Evolutionary conservation across 371 early-diverging fungal genomes (phyloP), one percentile per base, ranked within the genome.

Genomic region (Actinomucor elegans): DNA sequence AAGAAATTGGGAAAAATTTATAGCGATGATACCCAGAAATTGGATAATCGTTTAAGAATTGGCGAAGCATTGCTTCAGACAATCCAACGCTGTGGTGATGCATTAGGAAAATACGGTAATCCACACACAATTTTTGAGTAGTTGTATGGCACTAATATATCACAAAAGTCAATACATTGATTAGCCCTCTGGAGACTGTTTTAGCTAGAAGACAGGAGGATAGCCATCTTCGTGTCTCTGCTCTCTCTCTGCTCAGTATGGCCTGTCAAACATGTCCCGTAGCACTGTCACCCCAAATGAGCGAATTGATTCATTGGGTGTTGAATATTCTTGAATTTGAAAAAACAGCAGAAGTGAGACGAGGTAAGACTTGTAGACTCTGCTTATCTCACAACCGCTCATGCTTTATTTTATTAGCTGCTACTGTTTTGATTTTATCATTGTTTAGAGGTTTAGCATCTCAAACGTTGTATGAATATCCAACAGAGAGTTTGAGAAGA

Each of bases 31-130:
- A 61, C 57, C 0, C 72, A 83, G 49, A 66, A 69, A 4, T 32
- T 92, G 37, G 94, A 94, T 59, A 83, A 87, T 43, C 77, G 91
- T 8, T 66, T 93, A 48, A 85, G 94, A 4, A 67, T 93, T 6
- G 97, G 97, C 20, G 95, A 96, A 68, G 93, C 92, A 3, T 72
- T 95, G 10, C 61, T 90, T 35, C 92, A 93, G 64, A 93, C 92
- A 0, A 84, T 93, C 12, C 88, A 89, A 51, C 79, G 93, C 1
- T 77, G 81, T 48, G 94, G 94, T 0, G 78, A 80, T 44, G 90
- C 85, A 10, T 80, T 94, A 12, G 81, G 84, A n/a, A 85, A 87
- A 57, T 91, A 92, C 58, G 77, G 89, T 69, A 66, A 51, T 23
- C 4, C 15, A 5, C 12, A 32, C 17, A n/a, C 20, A 15, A 43